These are phyloP conservation scores for Zygosaccharomyces lentus DNA, from an alignment of 805 yeast genomes.

Conservation along the genomic window DNA sequence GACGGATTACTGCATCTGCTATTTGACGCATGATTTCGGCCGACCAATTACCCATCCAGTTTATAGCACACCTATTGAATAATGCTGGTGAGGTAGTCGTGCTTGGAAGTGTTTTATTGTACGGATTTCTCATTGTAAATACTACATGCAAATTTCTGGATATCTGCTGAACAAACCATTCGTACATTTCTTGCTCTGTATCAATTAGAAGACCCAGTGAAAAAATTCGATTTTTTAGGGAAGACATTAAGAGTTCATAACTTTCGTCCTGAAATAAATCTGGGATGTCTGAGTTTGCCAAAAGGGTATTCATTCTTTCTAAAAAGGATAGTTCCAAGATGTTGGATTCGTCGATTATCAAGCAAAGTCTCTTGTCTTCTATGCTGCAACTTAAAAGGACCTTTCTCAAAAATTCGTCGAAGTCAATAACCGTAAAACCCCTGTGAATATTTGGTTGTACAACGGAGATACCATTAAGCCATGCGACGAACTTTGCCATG, in stretches of 20 bases:
- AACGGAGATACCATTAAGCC: slow-evolving; percentile 77
- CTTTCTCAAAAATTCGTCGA: slow-evolving; percentile 58
- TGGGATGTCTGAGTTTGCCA: slow-evolving; percentile 90
- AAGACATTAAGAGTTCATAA: slow-evolving; percentile 44
- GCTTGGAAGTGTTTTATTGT: slow-evolving; percentile 36
- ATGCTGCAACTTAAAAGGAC: slow-evolving; percentile 49
- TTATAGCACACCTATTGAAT: slow-evolving; percentile 81
- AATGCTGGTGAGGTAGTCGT: slow-evolving; percentile 80
- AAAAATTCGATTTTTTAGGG: slow-evolving; percentile 54
- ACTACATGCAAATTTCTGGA: slow-evolving; percentile 75
- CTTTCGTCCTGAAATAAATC: slow-evolving; percentile 83
- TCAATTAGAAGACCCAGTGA: slow-evolving; percentile 61
- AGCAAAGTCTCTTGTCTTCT: slow-evolving; percentile 59
- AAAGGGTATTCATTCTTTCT: slow-evolving; percentile 87
- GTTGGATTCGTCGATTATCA: slow-evolving; percentile 76
- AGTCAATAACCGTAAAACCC: slow-evolving; percentile 54
- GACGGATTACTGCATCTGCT: slow-evolving; percentile 39
- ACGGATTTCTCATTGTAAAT: slow-evolving; percentile 63
- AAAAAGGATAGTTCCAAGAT: slow-evolving; percentile 72
- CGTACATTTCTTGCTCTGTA: slow-evolving; percentile 61
- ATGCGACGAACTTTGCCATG: slow-evolving; percentile 73
- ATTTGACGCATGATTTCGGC: slow-evolving; percentile 46
- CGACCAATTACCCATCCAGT: slow-evolving; percentile 89
- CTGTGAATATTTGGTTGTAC: slow-evolving; percentile 54
- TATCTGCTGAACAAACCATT: slow-evolving; percentile 69